A percentile compares a stretch with the other conserved stretches of the same genome.
Evolutionary conservation across 495 filamentous ascomycete genomes (phyloP).

Genomic region (Talaromyces thailandensis): DNA sequence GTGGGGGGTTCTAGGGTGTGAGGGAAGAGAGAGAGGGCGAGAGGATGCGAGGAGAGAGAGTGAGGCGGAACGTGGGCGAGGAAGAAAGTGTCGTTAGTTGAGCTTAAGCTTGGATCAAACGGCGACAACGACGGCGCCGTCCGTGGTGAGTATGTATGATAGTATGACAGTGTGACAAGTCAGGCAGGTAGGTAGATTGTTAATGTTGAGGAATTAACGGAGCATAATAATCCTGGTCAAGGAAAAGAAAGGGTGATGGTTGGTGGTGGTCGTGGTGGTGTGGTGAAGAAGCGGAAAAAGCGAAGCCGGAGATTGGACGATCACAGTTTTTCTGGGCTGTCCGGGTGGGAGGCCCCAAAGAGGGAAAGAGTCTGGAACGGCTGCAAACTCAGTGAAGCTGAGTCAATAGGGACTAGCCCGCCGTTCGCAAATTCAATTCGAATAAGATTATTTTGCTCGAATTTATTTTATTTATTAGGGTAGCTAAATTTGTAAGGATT

Average conservation of each 20-base stretch:
- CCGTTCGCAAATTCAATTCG: background rate
- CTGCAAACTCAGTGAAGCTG: background rate
- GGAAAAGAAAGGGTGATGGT: constrained; percentile 5
- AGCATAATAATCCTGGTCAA: background rate
- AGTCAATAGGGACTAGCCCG: background rate
- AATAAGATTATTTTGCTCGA: background rate
- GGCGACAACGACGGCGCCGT: constrained; percentile 11
- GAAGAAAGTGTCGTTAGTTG: background rate
- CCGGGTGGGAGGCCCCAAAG: background rate
- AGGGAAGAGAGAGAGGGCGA: constrained; percentile 17
- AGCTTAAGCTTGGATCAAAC: background rate
- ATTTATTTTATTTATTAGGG: background rate
- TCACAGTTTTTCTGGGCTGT: background rate
- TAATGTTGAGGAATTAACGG: constrained; percentile 2
- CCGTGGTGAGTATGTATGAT: constrained; percentile 5
- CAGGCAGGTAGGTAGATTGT: background rate
- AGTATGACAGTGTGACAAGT: background rate
- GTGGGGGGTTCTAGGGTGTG: background rate
- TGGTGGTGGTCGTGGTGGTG: background rate
- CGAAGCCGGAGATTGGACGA: constrained; percentile 5
- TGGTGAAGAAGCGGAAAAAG: constrained; percentile 11
- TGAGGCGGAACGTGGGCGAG: constrained; percentile 7
- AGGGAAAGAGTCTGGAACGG: background rate
- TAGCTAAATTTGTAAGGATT: background rate
- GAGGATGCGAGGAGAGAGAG: constrained; percentile 15